phyloP scores from a whole-genome alignment of 345 rosid species.

The Hibiscus trionum region DNA sequence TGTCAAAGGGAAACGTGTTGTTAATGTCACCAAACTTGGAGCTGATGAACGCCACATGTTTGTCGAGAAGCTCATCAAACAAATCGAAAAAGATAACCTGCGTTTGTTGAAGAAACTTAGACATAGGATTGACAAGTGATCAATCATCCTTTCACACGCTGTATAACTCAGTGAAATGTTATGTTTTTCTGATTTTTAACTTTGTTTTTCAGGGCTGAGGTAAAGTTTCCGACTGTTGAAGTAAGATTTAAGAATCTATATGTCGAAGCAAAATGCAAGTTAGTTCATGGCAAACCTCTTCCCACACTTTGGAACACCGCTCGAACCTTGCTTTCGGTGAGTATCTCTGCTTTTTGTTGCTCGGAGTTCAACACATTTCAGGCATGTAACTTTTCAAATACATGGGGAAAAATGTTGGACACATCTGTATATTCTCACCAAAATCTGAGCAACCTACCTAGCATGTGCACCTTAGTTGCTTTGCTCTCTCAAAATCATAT shows the following conservation, averaged over 20 bases:
- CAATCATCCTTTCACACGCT: not conserved
- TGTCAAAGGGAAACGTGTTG: not conserved
- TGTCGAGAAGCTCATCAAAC: not conserved
- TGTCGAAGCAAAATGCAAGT: not conserved
- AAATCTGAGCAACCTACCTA: too few relatives aligned
- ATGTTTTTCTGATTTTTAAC: not conserved
- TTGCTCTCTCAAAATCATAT: not conserved
- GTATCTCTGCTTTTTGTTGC: not conserved
- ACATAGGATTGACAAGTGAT: not conserved
- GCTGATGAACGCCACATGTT: constrained; percentile 1
- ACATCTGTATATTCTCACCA: too few relatives aligned
- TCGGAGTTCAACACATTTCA: not conserved
- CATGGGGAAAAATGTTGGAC: too few relatives aligned
- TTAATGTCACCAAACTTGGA: constrained; percentile 5
- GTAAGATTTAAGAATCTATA: not conserved
- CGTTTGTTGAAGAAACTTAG: constrained; percentile 3
- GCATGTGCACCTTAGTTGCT: too few relatives aligned
- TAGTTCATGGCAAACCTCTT: constrained; percentile 8
- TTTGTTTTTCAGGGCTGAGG: constrained; percentile 14
- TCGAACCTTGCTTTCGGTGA: not conserved
- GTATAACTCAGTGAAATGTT: not conserved
- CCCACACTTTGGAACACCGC: constrained; percentile 39
- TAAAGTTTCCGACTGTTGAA: not conserved
- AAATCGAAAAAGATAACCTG: not conserved
- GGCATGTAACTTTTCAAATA: too few relatives aligned